Base-by-base conservation (phyloP, 495 filamentous ascomycete genomes). In the Penicillium bialowiezense region DNA sequence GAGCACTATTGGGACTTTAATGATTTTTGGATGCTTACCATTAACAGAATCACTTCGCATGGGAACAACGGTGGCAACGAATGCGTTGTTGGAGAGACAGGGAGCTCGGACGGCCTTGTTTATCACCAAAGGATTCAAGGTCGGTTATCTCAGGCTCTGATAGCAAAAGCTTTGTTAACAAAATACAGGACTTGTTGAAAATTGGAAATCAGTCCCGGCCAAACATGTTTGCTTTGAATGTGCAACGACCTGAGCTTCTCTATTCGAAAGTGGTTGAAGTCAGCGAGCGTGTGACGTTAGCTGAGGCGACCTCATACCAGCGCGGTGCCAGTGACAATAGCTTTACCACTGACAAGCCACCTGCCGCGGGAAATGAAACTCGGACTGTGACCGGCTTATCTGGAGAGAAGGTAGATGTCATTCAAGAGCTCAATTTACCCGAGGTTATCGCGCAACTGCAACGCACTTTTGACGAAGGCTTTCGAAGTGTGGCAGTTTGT, bases 401-500 rank as follows among this genome's bases (percentile, higher is more conserved):
- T n/a, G n/a, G n/a, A n/a, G n/a, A n/a, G n/a, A n/a, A n/a, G n/a
- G n/a, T n/a, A n/a, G n/a, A n/a, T n/a, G n/a, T n/a, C n/a, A n/a
- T n/a, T n/a, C n/a, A n/a, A n/a, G n/a, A 39, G 23, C 39, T n/a
- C 31, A 41, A 9, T 23, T 32, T 72, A 80, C 48, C 67, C 69
- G 19, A 60, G 29, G 7, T 78, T 90, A 49, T 62, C n/a, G n/a
- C n/a, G n/a, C n/a, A n/a, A n/a, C 64, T 90, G 38, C 65, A 84
- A 61, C 65, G 72, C 38, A 64, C 88, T 5, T 84, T 80, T 37
- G 79, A 83, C 39, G 58, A 73, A 18, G 87, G 86, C 0, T 79
- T 87, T 51, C 72, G 70, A 51, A 88, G 86, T 36, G 76, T 92
- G 46, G 87, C 87, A 10, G 86, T 92, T 3, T 89, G 86, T 55